Evolutionary conservation across 345 rosid species (phyloP), one percentile per base, ranked within the genome.

Genomic region (Eucalyptus leucophloia): DNA sequence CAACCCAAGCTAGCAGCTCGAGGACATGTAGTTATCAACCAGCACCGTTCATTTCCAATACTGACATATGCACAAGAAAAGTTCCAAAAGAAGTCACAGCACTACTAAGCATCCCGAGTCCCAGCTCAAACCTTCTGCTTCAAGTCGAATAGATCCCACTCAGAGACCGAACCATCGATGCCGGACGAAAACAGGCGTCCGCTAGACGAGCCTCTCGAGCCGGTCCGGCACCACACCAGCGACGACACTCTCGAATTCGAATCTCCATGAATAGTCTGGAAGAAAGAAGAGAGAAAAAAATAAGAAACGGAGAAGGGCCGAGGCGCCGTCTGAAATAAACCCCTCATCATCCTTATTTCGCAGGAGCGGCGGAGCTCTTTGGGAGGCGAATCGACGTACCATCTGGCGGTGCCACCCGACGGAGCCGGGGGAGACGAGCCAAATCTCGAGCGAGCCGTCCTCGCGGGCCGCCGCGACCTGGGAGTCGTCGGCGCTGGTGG

Each of bases 381-480:
- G 42, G 40, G 24, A 17, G 51, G 50, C 50, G 24, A 81, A 40
- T 12, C 49, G 32, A 72, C 34, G 88, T 92, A 98, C 99, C 95
- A 97, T 95, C 91, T 97, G 99, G 91, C 98, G 94, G 98, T 98
- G 99, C 99, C 99, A 98, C 86, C 99, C 98, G 77, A 96, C 95
- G 77, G 99, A 93, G 88, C 99, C 98, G 49, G 99, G 98, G 62
- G 98, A 96, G 30, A 98, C 98, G 19, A 97, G 98, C 99, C 99
- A 97, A 93, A 98, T 94, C 96, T 98, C 99, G 24, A 98, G 96
- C 40, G 99, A 95, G 89, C 99, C 97, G 89, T 97, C 98, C 86
- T 97, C 97, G 72, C 99, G 97, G 60, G 98, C 97, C 15, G 99
- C 97, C 9, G 99, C 99, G 88, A 96, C 95, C 89, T 93, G 97